Percentiles rank a stretch among this genome's conserved stretches.
Evolutionary conservation across 352 stramenopile species (phyloP).

Genomic region (Phytophthora sp.): DNA sequence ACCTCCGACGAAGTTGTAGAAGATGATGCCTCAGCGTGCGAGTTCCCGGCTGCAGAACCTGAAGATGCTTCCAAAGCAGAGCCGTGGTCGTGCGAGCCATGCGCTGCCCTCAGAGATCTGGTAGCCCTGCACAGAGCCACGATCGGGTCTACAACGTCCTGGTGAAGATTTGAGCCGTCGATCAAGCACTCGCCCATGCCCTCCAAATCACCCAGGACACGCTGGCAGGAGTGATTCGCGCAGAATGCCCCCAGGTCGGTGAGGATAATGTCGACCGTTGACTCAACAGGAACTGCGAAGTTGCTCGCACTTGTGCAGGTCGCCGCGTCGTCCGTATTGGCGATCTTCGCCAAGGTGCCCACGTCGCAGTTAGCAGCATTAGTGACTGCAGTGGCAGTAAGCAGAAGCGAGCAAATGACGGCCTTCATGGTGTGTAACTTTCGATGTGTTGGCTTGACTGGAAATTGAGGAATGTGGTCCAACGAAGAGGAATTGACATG

Average conservation of each 20-base stretch:
- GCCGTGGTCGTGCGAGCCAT: conserved; percentile 15
- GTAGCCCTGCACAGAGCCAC: conserved; percentile 10
- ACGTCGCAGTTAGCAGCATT: conserved; percentile 14
- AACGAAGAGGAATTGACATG: not conserved
- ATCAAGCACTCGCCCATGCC: conserved; percentile 17
- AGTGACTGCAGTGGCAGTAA: conserved; percentile 6
- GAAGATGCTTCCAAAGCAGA: conserved; percentile 14
- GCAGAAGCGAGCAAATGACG: conserved; percentile 1
- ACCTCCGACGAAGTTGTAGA: not conserved
- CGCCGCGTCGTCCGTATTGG: not conserved
- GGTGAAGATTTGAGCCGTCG: conserved; percentile 9
- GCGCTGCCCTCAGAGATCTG: conserved; percentile 3
- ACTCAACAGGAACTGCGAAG: conserved; percentile 13
- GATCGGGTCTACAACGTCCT: conserved; percentile 18
- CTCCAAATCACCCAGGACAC: conserved; percentile 2
- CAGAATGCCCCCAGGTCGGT: conserved; percentile 15
- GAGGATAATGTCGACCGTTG: not conserved
- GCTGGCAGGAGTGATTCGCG: conserved; percentile 7
- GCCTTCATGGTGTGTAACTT: conserved; percentile 33
- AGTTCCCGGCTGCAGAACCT: conserved; percentile 5
- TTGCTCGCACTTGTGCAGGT: conserved; percentile 4
- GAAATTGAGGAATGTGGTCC: conserved; percentile 19
- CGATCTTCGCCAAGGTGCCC: not conserved
- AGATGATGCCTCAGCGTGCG: conserved; percentile 4
- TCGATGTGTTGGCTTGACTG: not conserved